Base-by-base conservation (phyloP, 495 filamentous ascomycete genomes). In the Aspergillus ellipticus region DNA sequence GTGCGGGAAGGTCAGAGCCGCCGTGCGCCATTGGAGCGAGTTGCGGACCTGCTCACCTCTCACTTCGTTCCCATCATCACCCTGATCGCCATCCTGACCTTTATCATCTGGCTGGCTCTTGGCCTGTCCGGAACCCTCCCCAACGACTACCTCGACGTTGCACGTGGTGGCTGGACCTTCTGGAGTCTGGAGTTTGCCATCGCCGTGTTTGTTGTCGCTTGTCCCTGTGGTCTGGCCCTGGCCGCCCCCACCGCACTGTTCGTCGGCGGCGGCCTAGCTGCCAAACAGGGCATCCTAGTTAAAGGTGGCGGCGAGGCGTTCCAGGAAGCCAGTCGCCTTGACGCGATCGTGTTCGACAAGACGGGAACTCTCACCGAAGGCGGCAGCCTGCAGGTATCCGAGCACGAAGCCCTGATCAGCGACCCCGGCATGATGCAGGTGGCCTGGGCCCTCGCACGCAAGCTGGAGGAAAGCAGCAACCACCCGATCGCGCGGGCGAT, bases 281-380 rank as follows among this genome's bases (percentile, higher is more conserved):
- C 93, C 3, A 86, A 88, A 59, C 75, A 92, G 63, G 93, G 94
- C 5, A 95, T 97, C 48, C 74, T 97, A 3, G 93, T 92, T 56
- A 93, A 94, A 68, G 93, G 93, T n/a, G 93, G 93, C 16, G 94
- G 93, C 21, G 90, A 96, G 64, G 93, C 94, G 1, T 97, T 97
- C 63, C 89, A 97, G 69, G 92, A 95, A 73, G 92, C 94, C 10
- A 95, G 90, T 58, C 79, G 79, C 4, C 78, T 97, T 6, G 89
- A 95, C 66, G 86, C 85, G 52, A 84, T 97, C 19, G 90, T 97
- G 13, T 97, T 97, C 62, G 93, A 97, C 75, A 97, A 97, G 75
- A 97, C 93, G 0, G 93, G 93, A 0, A 97, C 93, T 1, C 73
- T 97, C 47, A 97, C 93, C 0, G 75, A 89, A 61, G 93, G 93